Conservation (phyloP, 2,329 filamentous ascomycete species). For the Colletotrichum caudatum region DNA sequence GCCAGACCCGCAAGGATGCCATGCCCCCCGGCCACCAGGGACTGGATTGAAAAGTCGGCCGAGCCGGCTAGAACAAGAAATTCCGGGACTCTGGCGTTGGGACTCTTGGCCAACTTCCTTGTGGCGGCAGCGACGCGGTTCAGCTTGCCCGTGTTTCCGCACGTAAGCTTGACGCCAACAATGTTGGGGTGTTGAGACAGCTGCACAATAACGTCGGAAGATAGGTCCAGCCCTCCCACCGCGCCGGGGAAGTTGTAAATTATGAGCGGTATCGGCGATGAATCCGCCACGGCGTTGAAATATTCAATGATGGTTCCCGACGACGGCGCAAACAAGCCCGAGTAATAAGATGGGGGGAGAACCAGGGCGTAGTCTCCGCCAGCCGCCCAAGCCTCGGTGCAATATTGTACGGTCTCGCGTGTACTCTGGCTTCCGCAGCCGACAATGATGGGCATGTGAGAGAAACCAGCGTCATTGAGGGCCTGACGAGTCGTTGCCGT, state of each 20-base stretch:
- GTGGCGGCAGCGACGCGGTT: slow-evolving; percentile 72
- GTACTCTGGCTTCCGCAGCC: slow-evolving; percentile 81
- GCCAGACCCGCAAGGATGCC: slow-evolving; percentile 79
- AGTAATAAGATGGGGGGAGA: slow-evolving; percentile 82
- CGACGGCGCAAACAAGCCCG: slow-evolving; percentile 71
- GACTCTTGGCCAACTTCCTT: slow-evolving; percentile 55
- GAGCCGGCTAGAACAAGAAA: slow-evolving; percentile 81
- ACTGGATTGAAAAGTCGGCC: slow-evolving; percentile 78
- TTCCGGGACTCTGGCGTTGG: slow-evolving; percentile 53
- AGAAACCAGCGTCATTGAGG: slow-evolving; percentile 74
- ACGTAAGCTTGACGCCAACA: slow-evolving; percentile 76
- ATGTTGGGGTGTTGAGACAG: slow-evolving; percentile 74
- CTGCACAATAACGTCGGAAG: slow-evolving; percentile 71
- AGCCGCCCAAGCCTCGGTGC: slow-evolving; percentile 73
- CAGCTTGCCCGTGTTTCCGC: slow-evolving; percentile 77
- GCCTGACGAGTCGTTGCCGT: slow-evolving; percentile 77
- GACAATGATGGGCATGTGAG: slow-evolving; percentile 77
- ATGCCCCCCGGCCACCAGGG: slow-evolving; percentile 74
- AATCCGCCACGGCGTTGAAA: slow-evolving; percentile 74
- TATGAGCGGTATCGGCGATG: slow-evolving; percentile 73
- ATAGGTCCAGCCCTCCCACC: slow-evolving; percentile 72
- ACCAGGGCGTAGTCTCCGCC: slow-evolving; percentile 83
- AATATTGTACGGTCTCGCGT: slow-evolving; percentile 77
- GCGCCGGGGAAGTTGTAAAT: slow-evolving; percentile 79
- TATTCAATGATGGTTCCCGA: slow-evolving; percentile 72